These are phyloP conservation scores for Pichia sp. DNA, from an alignment of 1,139 yeast species.

Conservation along the genomic window DNA sequence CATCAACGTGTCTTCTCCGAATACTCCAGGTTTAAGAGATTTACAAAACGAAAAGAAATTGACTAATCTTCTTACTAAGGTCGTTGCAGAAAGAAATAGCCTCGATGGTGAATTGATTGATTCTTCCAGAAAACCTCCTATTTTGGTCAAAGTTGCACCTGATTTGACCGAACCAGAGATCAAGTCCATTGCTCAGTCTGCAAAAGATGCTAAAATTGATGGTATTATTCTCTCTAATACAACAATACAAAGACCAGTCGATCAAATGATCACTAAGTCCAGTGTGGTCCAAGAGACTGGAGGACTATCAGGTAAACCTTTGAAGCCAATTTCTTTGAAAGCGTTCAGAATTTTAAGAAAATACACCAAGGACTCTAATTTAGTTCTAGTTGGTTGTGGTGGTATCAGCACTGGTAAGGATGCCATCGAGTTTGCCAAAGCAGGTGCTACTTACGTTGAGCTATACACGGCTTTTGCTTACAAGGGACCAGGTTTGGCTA, in stretches of 20 bases:
- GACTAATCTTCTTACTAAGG: conserved; percentile 59
- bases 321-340: conserved; percentile 70
- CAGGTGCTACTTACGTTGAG: conserved; percentile 88
- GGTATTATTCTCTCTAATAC: conserved; percentile 93
- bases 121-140: conserved; percentile 52
- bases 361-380: conserved; percentile 63
- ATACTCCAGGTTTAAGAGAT: conserved; percentile 90
- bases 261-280: conserved; percentile 46
- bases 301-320: conserved; percentile 90
- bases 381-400: conserved; percentile 89
- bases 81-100: conserved; percentile 54
- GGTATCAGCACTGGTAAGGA: conserved; percentile 84
- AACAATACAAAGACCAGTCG: conserved; percentile 71
- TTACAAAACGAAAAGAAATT: conserved; percentile 76
- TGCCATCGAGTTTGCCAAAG: conserved; percentile 85
- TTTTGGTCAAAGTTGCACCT: conserved; percentile 89
- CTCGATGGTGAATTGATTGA: conserved; percentile 41
- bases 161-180: conserved; percentile 82
- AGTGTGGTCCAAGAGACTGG: conserved; percentile 59
- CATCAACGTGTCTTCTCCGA: conserved; percentile 92
- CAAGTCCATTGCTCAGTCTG: conserved; percentile 76
- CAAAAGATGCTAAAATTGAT: conserved; percentile 72
- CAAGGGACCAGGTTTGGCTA: conserved; percentile 86
- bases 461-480: conserved; percentile 88
- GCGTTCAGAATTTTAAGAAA: conserved; percentile 70